phyloP scores from a whole-genome alignment of 208 protist species.

The Crithidia bombi region DNA sequence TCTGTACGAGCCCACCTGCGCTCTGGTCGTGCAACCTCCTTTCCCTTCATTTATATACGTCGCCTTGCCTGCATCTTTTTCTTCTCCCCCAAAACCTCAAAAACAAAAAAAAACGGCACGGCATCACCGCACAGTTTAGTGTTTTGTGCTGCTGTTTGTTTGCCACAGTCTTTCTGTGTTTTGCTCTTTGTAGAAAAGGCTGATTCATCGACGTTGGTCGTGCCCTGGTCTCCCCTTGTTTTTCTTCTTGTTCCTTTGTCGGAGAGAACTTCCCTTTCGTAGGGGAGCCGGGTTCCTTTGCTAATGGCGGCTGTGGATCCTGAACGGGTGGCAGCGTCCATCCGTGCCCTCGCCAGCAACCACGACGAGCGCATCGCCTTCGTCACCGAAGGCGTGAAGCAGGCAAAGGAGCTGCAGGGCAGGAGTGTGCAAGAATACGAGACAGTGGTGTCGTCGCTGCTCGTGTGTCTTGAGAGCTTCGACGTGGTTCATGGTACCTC shows the following conservation, averaged over 20 bases:
- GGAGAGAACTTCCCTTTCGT: too few species aligned
- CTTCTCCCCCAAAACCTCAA: too few species aligned
- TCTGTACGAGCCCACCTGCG: too few species aligned
- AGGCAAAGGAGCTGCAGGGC: conserved; percentile 71
- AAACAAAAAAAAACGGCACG: neutral
- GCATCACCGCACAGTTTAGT: neutral
- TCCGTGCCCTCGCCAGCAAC: conserved; percentile 43
- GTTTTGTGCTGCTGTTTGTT: too few species aligned
- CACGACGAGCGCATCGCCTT: conserved; percentile 51
- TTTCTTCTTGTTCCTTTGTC: conserved; percentile 9
- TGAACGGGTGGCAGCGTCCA: conserved; percentile 45
- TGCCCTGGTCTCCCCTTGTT: neutral
- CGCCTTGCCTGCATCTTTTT: too few species aligned
- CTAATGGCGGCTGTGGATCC: conserved; percentile 34
- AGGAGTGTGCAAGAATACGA: conserved; percentile 82
- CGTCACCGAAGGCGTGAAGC: conserved; percentile 63
- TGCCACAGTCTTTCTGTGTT: conserved; percentile 24
- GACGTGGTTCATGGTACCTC: conserved; percentile 60
- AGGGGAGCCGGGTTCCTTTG: too few species aligned
- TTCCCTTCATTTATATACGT: too few species aligned
- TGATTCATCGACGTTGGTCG: neutral
- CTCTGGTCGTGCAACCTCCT: too few species aligned
- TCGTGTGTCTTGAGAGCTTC: conserved; percentile 78
- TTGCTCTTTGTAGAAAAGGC: neutral
- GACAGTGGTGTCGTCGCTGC: conserved; percentile 57